Percentiles rank a stretch among this genome's conserved stretches.
phyloP scores from a whole-genome alignment of 352 stramenopile species.

The Phytophthora agathidicida region DNA sequence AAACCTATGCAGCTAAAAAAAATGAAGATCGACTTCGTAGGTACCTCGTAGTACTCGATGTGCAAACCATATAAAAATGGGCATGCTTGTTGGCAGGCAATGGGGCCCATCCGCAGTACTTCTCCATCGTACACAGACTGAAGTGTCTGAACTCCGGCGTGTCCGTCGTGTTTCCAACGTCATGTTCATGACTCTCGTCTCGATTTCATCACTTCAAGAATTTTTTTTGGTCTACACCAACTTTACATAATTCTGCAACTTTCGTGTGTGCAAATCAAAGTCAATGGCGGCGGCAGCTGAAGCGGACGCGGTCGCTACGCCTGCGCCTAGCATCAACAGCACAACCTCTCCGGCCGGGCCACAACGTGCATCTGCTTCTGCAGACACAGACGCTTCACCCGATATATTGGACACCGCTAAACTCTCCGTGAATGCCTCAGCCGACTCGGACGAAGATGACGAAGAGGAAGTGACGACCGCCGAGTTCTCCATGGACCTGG shows the following conservation, averaged over 20 bases:
- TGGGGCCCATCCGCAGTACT: constrained; percentile 22
- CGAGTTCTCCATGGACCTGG: constrained; percentile 72
- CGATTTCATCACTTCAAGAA: constrained; percentile 10
- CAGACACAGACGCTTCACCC: not conserved
- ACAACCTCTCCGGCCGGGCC: not conserved
- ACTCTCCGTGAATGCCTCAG: constrained; percentile 4
- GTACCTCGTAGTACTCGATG: too few species aligned
- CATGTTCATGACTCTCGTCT: constrained; percentile 16
- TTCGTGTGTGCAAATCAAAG: not conserved
- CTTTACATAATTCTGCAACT: constrained; percentile 1
- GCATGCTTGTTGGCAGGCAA: too few species aligned
- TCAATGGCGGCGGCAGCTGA: constrained; percentile 13
- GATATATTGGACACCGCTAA: not conserved
- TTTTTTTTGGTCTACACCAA: not conserved
- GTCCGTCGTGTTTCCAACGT: constrained; percentile 16
- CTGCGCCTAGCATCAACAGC: not conserved
- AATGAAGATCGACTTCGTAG: too few species aligned
- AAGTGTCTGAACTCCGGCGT: constrained; percentile 23
- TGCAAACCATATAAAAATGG: too few species aligned
- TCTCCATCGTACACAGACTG: constrained; percentile 17
- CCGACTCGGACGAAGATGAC: constrained; percentile 48
- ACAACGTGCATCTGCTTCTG: not conserved
- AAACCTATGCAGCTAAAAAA: too few species aligned
- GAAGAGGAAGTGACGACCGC: constrained; percentile 65
- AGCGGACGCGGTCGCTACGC: not conserved